phyloP scores from a whole-genome alignment of 1,284 basidiomycete species.

The Meira nashicola region DNA sequence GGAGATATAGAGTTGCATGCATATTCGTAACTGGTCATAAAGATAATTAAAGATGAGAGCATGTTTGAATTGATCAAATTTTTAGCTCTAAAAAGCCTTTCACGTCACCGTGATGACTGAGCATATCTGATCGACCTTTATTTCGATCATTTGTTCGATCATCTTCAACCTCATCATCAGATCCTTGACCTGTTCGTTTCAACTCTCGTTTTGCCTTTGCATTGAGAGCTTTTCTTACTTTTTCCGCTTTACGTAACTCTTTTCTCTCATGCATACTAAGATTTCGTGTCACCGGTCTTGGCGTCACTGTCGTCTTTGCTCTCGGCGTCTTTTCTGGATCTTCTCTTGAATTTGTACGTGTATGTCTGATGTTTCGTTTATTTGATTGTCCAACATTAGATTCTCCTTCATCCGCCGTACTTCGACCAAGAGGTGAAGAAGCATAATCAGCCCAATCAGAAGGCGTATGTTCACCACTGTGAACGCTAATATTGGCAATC shows the following conservation, averaged over 20 bases:
- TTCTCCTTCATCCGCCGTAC: neutral
- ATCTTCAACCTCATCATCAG: conserved; percentile 24
- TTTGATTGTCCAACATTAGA: neutral
- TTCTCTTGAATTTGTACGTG: neutral
- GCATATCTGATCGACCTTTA: conserved; percentile 5
- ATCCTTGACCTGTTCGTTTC: conserved; percentile 26
- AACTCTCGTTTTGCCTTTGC: conserved; percentile 26
- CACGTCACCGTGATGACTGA: conserved; percentile 26
- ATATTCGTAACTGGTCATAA: neutral
- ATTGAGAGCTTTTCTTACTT: conserved; percentile 5
- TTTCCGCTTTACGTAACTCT: conserved; percentile 21
- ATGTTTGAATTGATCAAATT: conserved; percentile 18
- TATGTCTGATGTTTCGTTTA: neutral
- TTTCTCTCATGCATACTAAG: conserved; percentile 23
- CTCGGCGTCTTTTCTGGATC: neutral
- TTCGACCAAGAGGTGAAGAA: neutral
- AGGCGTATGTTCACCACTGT: neutral
- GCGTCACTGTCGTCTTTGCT: neutral
- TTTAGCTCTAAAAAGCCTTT: conserved; percentile 39
- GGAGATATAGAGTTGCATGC: too few species aligned
- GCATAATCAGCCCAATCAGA: neutral
- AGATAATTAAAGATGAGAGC: neutral
- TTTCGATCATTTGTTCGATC: too few species aligned
- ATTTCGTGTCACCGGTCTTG: conserved; percentile 22
- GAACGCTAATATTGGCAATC: neutral